Base-by-base conservation (phyloP, 2,329 filamentous ascomycete species). In the Sporothrix humicola region DNA sequence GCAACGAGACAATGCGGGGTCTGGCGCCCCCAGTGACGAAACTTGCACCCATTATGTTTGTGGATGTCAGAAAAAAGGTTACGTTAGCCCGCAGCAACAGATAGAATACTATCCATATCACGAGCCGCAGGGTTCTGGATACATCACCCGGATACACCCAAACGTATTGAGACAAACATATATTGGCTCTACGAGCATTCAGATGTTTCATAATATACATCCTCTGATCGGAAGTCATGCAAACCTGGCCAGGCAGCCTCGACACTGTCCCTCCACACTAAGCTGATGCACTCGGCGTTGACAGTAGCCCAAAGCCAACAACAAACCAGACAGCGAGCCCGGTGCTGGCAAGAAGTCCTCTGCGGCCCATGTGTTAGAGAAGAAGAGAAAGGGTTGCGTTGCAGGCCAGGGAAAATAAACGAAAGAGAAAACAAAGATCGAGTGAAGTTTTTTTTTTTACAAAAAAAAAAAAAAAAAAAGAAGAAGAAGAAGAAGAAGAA, bases 271-370 rank as follows among this genome's bases (percentile, higher is more conserved):
- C 54, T 23, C 42, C 61, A 26, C 15, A 20, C 9, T 46, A 66
- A 15, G 12, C 12, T 26, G 42, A 37, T 12, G 59, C 17, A n/a
- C 59, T 20, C 37, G 31, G 15, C 8, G 17, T 44, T 17, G 61
- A 66, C 42, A 66, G 12, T 2, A 66, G 61, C 10, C 61, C 61
- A 26, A 48, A 66, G 4, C 61, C 61, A 8, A 66, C 48, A 44
- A 66, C 42, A n/a, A 71, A 44, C 69, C 69, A 71, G 10, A 50
- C 69, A 9, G 46, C 56, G 56, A 71, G 46, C 10, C 54, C 69
- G 26, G 23, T 63, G 44, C 69, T 61, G 42, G 69, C 69, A n/a
- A 71, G 52, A 13, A 71, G 54, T n/a, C 52, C 69, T 23, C 54
- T 58, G 13, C 6, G 52, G 10, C 9, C 52, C 13, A 37, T 37